Evolutionary conservation across 2,329 filamentous ascomycete species (phyloP), one percentile per base, ranked within the genome.

Genomic region (Dendrostoma leiphaemia): DNA sequence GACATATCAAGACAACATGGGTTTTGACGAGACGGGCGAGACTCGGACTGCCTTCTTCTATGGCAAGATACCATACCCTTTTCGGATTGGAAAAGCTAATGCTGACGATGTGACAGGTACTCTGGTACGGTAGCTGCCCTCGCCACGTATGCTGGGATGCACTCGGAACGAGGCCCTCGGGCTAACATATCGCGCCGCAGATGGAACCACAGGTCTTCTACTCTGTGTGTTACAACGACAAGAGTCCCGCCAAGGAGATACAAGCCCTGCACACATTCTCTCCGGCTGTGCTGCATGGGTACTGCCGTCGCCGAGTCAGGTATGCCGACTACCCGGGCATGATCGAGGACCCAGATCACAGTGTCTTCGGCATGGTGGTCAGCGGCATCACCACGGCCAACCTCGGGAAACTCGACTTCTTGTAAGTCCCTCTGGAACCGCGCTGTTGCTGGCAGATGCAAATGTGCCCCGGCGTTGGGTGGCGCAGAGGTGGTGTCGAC

Each of bases 151-250:
- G n/a, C n/a, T n/a, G n/a, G n/a, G n/a, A n/a, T n/a, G n/a, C n/a
- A n/a, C n/a, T n/a, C n/a, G n/a, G n/a, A n/a, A 12, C 23, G 19
- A n/a, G 2, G 8, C 50, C 1, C 3, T 2, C 9, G 10, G 21
- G 34, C 47, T 54, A 8, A 54, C 51, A 13, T 19, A 31, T 15
- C 7, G 1, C 13, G 31, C 28, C 5, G 29, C 45, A 79, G 66
- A 97, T 97, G 91, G 89, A 87, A n/a, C 84, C 88, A 0, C 83
- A 88, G 65, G 86, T 97, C 64, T 90, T 97, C 62, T 88, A 89
- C 73, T 88, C 88, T 31, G 91, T 96, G 40, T 90, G 90, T 70
- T 90, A 92, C 71, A 83, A 85, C 61, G 71, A 73, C 8, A 69
- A 73, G 15, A 63, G 67, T 5, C 76, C 78, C 59, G 65, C 82